These are phyloP conservation scores for Saccharomycopsis phalli DNA, from an alignment of 1,139 yeast species.

Conservation along the genomic window DNA sequence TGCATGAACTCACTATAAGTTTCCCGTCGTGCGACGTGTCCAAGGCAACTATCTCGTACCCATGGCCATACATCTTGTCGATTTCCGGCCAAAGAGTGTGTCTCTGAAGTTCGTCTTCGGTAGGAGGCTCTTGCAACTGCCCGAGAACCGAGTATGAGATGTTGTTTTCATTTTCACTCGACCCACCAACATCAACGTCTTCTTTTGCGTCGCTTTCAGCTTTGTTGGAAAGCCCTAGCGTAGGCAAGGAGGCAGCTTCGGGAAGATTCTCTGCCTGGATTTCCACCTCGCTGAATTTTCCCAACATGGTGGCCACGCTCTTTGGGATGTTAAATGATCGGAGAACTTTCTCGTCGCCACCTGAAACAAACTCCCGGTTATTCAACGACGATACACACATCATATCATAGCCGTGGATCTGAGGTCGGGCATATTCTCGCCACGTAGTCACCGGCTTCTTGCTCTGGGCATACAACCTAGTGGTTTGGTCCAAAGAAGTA, in stretches of 20 bases:
- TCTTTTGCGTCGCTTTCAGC: constrained; percentile 46
- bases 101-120: constrained; percentile 85
- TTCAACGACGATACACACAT: constrained; percentile 62
- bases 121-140: constrained; percentile 45
- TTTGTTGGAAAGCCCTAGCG: constrained; percentile 87
- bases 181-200: constrained; percentile 33
- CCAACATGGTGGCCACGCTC: constrained; percentile 57
- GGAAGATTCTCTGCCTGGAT: constrained; percentile 25
- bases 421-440: constrained; percentile 95
- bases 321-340: constrained; percentile 88
- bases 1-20: constrained; percentile 82
- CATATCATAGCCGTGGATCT: constrained; percentile 98
- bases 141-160: constrained; percentile 34
- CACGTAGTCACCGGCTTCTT: constrained; percentile 33
- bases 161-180: constrained; percentile 33
- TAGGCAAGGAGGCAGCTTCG: constrained; percentile 86
- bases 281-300: constrained; percentile 43
- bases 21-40: constrained; percentile 61
- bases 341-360: constrained; percentile 91
- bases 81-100: constrained; percentile 91
- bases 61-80: constrained; percentile 94
- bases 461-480: constrained; percentile 57
- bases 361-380: constrained; percentile 68
- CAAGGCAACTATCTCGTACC: constrained; percentile 81
- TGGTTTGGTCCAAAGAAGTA: constrained; percentile 87